phyloP scores from a whole-genome alignment of 2,329 filamentous ascomycete species.

The Magnaporthiopsis poae region DNA sequence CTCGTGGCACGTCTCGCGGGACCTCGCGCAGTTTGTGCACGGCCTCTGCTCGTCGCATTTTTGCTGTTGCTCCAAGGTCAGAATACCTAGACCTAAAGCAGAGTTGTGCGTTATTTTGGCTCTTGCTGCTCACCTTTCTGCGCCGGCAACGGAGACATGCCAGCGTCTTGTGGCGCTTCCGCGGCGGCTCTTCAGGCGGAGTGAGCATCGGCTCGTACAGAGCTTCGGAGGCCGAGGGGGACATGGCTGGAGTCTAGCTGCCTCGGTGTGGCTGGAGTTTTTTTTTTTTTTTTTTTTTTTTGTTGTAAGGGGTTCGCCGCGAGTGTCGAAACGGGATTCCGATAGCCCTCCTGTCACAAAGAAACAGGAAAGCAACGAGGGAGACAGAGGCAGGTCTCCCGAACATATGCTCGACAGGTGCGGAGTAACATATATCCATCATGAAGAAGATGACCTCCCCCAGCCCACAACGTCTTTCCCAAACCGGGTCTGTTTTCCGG shows the following conservation, averaged over 20 bases:
- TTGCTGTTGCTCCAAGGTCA: neutral
- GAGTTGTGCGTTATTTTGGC: too few relatives aligned
- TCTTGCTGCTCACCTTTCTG: slow-evolving; percentile 1
- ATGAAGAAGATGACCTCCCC: neutral
- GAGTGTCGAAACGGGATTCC: too few relatives aligned
- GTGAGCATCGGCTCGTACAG: slow-evolving; percentile 4
- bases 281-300: too few relatives aligned
- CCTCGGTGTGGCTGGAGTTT: too few relatives aligned
- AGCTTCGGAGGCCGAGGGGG: neutral
- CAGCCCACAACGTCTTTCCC: neutral
- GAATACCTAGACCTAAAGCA: too few relatives aligned
- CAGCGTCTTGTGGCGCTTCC: slow-evolving; percentile 6
- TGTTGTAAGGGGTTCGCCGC: too few relatives aligned
- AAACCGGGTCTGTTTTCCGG: neutral
- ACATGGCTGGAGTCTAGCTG: neutral
- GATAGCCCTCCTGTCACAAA: too few relatives aligned
- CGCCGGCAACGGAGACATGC: slow-evolving; percentile 3
- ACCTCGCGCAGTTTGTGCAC: slow-evolving; percentile 5
- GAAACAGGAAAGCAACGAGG: too few relatives aligned
- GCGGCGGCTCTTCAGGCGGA: slow-evolving; percentile 4
- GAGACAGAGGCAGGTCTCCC: too few relatives aligned
- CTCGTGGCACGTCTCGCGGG: slow-evolving; percentile 2
- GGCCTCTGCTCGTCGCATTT: slow-evolving; percentile 8
- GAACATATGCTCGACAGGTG: neutral
- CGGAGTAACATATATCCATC: neutral